Conservation (phyloP, 2,329 filamentous ascomycete species). For the Trichoderma asperellum region DNA sequence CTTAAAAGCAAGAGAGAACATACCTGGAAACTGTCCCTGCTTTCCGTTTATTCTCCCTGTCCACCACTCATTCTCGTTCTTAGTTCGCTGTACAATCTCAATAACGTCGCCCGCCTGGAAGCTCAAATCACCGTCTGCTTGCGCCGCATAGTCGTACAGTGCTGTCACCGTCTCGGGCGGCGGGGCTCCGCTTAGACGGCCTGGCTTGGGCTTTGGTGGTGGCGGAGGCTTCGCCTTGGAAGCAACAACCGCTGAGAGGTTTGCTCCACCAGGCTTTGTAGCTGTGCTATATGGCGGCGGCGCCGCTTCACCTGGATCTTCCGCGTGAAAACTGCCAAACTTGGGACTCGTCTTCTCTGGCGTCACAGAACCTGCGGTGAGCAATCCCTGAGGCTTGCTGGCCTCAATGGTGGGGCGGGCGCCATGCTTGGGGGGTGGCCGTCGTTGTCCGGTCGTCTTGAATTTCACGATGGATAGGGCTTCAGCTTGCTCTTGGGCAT, state of each 20-base stretch:
- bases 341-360: constrained; percentile 41
- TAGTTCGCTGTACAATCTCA: constrained; percentile 81
- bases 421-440: constrained; percentile 61
- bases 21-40: constrained; percentile 94
- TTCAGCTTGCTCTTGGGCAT: constrained; percentile 84
- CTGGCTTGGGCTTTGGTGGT: constrained; percentile 76
- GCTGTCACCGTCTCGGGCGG: constrained; percentile 81
- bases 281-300: constrained; percentile 71
- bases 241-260: constrained; percentile 50
- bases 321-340: constrained; percentile 42
- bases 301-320: constrained; percentile 55
- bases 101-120: constrained; percentile 87
- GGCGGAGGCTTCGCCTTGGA: constrained; percentile 72
- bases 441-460: constrained; percentile 79
- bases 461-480: constrained; percentile 84
- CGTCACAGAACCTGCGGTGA: constrained; percentile 51
- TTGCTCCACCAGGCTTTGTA: constrained; percentile 23
- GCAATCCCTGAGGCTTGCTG: constrained; percentile 53
- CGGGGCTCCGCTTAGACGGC: constrained; percentile 66
- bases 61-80: constrained; percentile 98
- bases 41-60: constrained; percentile 77
- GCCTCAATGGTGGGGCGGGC: constrained; percentile 58
- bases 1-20: constrained; percentile 17
- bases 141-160: constrained; percentile 93
- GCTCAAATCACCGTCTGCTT: constrained; percentile 90